These are phyloP conservation scores for Aspergillus latus DNA, from an alignment of 2,329 filamentous ascomycete species.

Conservation along the genomic window DNA sequence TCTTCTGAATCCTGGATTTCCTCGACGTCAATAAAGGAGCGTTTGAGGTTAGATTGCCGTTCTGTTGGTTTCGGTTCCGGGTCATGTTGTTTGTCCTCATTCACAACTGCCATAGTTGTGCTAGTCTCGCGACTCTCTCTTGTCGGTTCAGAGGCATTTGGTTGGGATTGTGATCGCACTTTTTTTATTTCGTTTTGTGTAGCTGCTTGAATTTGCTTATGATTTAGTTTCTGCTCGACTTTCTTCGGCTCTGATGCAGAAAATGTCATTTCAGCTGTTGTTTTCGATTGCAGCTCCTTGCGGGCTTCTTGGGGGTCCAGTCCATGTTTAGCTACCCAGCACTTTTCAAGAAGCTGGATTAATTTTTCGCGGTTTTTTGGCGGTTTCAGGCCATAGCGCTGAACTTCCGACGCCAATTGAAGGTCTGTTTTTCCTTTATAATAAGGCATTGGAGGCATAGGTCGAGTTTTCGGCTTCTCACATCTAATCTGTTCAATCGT, in stretches of 20 bases:
- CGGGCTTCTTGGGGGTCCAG: slow-evolving; percentile 21
- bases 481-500: neutral
- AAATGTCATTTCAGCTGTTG: neutral
- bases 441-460: slow-evolving; percentile 49
- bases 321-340: slow-evolving; percentile 63
- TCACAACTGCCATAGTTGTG: neutral
- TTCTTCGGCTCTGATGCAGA: neutral
- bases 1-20: slow-evolving; percentile 42
- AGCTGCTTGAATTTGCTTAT: neutral
- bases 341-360: slow-evolving; percentile 68
- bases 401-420: slow-evolving; percentile 62
- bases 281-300: slow-evolving; percentile 20
- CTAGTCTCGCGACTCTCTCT: neutral
- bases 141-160: too few relatives aligned
- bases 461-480: neutral
- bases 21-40: slow-evolving; percentile 31
- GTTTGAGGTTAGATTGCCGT: neutral
- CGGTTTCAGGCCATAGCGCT: slow-evolving; percentile 69
- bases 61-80: neutral
- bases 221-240: neutral
- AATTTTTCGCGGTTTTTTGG: slow-evolving; percentile 67
- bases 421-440: slow-evolving; percentile 63
- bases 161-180: neutral
- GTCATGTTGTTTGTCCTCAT: slow-evolving; percentile 1
- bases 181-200: neutral